Evolutionary conservation across 441 rosid genomes (phyloP), one percentile per base, ranked within the genome.

Genomic region (Populus hybrid): DNA sequence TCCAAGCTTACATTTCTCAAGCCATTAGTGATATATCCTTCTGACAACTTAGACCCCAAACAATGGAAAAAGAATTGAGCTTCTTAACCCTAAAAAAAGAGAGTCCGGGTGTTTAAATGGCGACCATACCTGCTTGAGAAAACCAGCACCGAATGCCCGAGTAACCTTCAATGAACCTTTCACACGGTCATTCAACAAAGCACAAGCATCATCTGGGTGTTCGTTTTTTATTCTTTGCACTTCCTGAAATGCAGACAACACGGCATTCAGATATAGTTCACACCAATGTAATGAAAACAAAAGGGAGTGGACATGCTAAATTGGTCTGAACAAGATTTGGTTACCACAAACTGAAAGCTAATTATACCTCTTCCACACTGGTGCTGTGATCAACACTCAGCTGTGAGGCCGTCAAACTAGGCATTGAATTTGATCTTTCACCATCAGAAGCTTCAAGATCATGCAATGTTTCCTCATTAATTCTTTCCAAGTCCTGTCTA

Each of bases 121-220:
- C 28, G 59, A 57, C n/a, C 26, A 50, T 79, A 94, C 98, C 97
- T 91, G 92, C 82, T 94, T 94, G 79, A 94, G 97, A 78, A 90
- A 94, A 64, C 98, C 98, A 11, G 95, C 98, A 14, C 98, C 97
- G 26, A 94, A 94, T 73, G 98, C 98, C 73, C 98, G 90, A 57
- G 98, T 94, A 73, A 94, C 97, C 87, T 91, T 94, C 86, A 94
- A 80, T 12, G 92, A 91, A 32, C 98, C 97, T 85, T 93, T 94
- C 30, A 94, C 98, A 0, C 98, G 93, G 65, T 93, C 97, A 61
- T 94, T 94, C 71, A 88, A 24, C 61, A 93, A 75, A 0, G 97
- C 90, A 59, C 79, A 85, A 32, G 87, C 83, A 82, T 94, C 97
- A 75, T 90, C 95, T 0, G 86, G 90, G 61, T 94, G 98, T 80